Base-by-base conservation (phyloP, 1,284 basidiomycete genomes). In the Fomitopsis schrenkii region DNA sequence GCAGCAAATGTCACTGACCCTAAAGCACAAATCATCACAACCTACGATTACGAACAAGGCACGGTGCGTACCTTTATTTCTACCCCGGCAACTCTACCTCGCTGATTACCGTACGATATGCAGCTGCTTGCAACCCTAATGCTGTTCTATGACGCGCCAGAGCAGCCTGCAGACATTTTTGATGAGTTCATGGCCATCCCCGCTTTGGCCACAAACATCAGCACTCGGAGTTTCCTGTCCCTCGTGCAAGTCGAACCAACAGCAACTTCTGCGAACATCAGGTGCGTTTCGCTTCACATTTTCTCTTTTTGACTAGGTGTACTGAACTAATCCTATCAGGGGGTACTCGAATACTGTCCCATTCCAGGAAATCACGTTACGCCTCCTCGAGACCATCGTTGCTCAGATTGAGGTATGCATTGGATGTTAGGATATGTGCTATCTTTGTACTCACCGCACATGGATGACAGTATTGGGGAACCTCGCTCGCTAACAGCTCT, bases 1-100 rank as follows among this genome's bases (percentile, higher is more conserved):
- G 67, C 76, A 1, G 71, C 74, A 5, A 77, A 75, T 2, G 79
- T 80, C 14, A 80, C 68, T 0, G 85, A 87, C 66, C 83, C 84
- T 0, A 89, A 88, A 70, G 88, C 87, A 8, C 73, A 69, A 2
- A 77, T 86, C 22, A 79, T 89, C 48, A 77, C 81, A 0, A 77
- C 84, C 0, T 86, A 81, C 59, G 82, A 81, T 61, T 81, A 76
- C 58, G 15, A 79, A 3, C 62, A 76, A 5, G 79, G 79, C 10
- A 52, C 73, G 68, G 83, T 81, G 59, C 59, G 64, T 59, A 22
- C 5, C 1, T 30, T 10, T 54, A 4, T 15, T 30, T 33, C n/a
- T 28, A 5, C 14, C 5, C 17, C 35, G 14, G 14, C 52, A n/a
- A 30, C 38, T 5, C 3, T 33, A 44, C 45, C 52, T 55, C n/a